Conservation (phyloP, 306 rosid genomes). For the Cyamopsis tetragonoloba region DNA sequence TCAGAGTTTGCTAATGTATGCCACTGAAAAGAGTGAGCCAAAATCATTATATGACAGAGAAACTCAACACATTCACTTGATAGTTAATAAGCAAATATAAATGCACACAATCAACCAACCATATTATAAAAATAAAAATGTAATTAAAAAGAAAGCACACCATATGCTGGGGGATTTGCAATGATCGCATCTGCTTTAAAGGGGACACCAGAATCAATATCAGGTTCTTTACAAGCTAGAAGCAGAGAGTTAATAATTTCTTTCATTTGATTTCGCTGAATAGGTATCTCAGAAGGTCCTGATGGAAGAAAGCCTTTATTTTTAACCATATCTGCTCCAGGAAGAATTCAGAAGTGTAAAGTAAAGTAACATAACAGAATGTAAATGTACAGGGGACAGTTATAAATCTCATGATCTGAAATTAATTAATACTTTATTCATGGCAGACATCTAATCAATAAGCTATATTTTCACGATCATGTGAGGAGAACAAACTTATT, state of each 20-base stretch:
- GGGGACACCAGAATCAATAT: slow-evolving; percentile 68
- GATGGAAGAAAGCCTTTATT: slow-evolving; percentile 98
- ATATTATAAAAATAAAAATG: neutral
- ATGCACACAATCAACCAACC: slow-evolving; percentile 7
- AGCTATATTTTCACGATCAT: neutral
- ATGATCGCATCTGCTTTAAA: slow-evolving; percentile 93
- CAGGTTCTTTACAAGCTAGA: slow-evolving; percentile 94
- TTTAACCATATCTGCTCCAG: slow-evolving; percentile 89
- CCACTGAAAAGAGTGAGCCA: neutral
- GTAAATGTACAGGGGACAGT: neutral
- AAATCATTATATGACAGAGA: neutral
- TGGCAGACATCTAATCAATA: neutral
- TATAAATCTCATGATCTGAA: slow-evolving; percentile 12
- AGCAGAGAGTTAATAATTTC: slow-evolving; percentile 78
- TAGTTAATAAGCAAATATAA: neutral
- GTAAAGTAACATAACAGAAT: slow-evolving; percentile 5
- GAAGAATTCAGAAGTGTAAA: slow-evolving; percentile 13
- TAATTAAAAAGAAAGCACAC: slow-evolving; percentile 34
- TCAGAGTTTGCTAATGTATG: neutral
- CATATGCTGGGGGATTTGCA: slow-evolving; percentile 98
- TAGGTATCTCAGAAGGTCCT: slow-evolving; percentile 94
- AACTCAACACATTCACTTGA: neutral
- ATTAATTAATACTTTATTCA: slow-evolving; percentile 19
- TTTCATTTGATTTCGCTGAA: slow-evolving; percentile 90
- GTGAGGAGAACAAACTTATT: neutral